phyloP scores from a whole-genome alignment of 2,329 filamentous ascomycete species.

The Akanthomyces lecanii region DNA sequence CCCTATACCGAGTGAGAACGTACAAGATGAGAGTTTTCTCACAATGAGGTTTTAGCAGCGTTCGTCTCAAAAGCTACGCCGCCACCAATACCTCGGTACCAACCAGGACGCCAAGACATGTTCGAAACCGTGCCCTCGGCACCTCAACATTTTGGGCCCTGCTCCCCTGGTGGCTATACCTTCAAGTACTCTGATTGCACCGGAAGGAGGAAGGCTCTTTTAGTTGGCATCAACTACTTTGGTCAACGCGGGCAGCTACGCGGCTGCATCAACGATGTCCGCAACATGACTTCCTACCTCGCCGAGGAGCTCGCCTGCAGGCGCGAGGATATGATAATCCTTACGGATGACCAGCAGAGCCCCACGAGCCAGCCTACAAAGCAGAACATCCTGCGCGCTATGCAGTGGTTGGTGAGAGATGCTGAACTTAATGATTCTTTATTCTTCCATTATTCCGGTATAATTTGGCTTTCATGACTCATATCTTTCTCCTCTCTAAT shows the following conservation, averaged over 20 bases:
- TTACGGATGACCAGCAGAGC: constrained; percentile 96
- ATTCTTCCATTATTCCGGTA: constrained; percentile 96
- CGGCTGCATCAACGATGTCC: constrained; percentile 95
- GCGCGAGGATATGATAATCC: constrained; percentile 91
- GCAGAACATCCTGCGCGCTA: constrained; percentile 88
- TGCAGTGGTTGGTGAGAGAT: constrained; percentile 98
- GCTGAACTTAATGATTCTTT: constrained; percentile 88
- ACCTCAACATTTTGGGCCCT: constrained; percentile 71
- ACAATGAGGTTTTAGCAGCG: too few relatives aligned
- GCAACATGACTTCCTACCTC: constrained; percentile 92
- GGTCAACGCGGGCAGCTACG: constrained; percentile 83
- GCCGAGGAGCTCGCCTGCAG: constrained; percentile 88
- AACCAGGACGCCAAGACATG: constrained; percentile 38
- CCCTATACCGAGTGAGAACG: too few relatives aligned
- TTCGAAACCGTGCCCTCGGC: constrained; percentile 64
- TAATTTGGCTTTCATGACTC: constrained; percentile 23
- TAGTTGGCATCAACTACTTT: constrained; percentile 97
- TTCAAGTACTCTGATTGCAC: constrained; percentile 93
- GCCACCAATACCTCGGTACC: background rate
- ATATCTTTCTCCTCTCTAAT: background rate
- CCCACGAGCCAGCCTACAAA: constrained; percentile 97
- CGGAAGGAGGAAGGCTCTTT: constrained; percentile 78
- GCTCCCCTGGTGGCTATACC: constrained; percentile 73
- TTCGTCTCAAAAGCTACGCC: too few relatives aligned
- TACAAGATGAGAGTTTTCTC: too few relatives aligned